Evolutionary conservation across 192 early-diverging fungal genomes (phyloP).

Genomic region (Rhizoclosmatium sp.): DNA sequence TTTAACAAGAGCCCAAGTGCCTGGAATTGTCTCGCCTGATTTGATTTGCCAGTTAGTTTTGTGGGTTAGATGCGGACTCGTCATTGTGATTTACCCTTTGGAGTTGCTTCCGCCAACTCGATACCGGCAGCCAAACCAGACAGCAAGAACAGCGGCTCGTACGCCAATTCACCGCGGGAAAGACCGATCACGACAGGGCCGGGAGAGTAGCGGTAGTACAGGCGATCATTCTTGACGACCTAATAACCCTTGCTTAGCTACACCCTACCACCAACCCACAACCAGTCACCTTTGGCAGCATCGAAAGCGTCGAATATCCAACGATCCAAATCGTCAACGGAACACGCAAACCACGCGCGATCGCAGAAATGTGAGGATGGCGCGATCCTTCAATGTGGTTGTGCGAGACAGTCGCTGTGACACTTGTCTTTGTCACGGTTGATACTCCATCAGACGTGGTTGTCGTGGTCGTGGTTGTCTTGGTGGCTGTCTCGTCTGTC

Average conservation of each 20-base stretch:
- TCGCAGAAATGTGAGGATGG: conserved; percentile 17
- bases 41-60: background rate
- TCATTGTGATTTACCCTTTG: background rate
- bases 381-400: background rate
- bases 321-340: conserved; percentile 37
- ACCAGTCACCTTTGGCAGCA: conserved; percentile 28
- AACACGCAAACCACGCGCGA: conserved; percentile 29
- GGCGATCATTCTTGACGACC: conserved; percentile 10
- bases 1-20: conserved; percentile 16
- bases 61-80: background rate
- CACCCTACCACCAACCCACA: background rate
- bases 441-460: conserved; percentile 44
- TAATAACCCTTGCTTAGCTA: background rate
- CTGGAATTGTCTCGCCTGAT: conserved; percentile 21
- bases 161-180: conserved; percentile 23
- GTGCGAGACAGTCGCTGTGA: background rate
- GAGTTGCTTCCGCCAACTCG: conserved; percentile 11
- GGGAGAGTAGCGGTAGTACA: conserved; percentile 3
- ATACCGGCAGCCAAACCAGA: conserved; percentile 27
- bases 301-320: conserved; percentile 38
- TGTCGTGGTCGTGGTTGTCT: conserved; percentile 51
- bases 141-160: conserved; percentile 30
- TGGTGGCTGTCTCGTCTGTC: conserved; percentile 44
- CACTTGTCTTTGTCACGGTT: background rate
- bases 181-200: conserved; percentile 16